Conservation (phyloP, 2,329 filamentous ascomycete species). For the Ophiostoma australiae region DNA sequence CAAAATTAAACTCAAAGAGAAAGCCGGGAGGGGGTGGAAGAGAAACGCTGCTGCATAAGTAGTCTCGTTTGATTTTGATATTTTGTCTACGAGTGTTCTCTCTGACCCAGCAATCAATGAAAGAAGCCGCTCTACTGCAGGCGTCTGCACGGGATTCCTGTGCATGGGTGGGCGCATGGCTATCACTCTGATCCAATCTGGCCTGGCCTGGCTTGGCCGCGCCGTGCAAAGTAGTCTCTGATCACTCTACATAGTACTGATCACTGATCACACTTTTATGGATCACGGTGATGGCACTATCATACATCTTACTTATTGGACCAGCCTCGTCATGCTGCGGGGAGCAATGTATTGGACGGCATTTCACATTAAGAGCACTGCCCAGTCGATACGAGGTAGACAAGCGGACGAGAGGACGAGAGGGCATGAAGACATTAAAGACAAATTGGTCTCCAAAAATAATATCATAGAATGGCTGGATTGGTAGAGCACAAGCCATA, state of each 20-base stretch:
- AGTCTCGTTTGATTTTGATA: background rate
- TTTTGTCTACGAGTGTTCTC: no score
- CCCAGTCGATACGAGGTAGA: background rate
- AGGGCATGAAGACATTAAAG: background rate
- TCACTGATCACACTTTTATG: conserved; percentile 12
- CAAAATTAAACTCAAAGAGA: background rate
- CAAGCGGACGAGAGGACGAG: background rate
- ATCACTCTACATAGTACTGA: background rate
- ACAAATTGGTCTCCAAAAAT: background rate
- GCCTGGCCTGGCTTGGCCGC: background rate
- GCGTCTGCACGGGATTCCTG: conserved; percentile 2
- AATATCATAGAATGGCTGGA: background rate
- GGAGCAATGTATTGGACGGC: conserved; percentile 10
- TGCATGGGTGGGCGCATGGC: conserved; percentile 23
- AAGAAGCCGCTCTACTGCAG: background rate
- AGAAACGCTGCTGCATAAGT: background rate
- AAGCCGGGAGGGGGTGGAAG: background rate
- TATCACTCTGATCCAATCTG: background rate
- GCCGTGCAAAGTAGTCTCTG: background rate
- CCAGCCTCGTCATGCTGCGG: background rate
- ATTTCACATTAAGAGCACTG: background rate
- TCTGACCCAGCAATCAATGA: background rate
- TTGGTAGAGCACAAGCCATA: background rate
- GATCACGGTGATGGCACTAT: background rate
- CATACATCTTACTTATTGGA: background rate